These are phyloP conservation scores for Austroboletus eburneus DNA, from an alignment of 768 basidiomycete genomes.

Conservation along the genomic window DNA sequence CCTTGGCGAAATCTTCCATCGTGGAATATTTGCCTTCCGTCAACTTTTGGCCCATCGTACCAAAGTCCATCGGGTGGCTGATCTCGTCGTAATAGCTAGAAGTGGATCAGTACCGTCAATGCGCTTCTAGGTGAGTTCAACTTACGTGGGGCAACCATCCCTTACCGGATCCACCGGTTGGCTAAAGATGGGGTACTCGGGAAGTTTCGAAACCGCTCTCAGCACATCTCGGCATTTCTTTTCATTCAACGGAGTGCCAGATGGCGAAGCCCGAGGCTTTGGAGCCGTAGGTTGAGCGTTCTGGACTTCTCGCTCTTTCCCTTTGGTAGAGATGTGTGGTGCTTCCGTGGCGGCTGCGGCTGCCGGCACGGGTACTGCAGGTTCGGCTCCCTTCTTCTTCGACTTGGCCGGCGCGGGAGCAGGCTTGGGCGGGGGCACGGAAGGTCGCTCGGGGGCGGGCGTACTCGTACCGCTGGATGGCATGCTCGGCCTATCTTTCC, in stretches of 20 bases:
- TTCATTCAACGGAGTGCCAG: constrained; percentile 60
- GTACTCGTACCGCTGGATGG: constrained; percentile 38
- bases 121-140: constrained; percentile 12
- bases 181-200: constrained; percentile 70
- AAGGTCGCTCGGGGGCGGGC: constrained; percentile 35
- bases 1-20: constrained; percentile 79
- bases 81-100: constrained; percentile 90
- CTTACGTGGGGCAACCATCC: constrained; percentile 91
- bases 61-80: constrained; percentile 88
- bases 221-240: constrained; percentile 80
- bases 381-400: constrained; percentile 42
- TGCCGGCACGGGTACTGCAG: constrained; percentile 15
- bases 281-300: constrained; percentile 32
- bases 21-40: constrained; percentile 62
- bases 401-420: constrained; percentile 27
- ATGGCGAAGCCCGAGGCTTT: constrained; percentile 37
- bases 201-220: constrained; percentile 52
- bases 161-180: constrained; percentile 78
- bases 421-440: constrained; percentile 23
- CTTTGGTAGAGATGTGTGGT: constrained; percentile 51
- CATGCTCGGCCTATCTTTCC: constrained; percentile 42
- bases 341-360: constrained; percentile 17
- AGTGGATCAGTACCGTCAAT: neutral
- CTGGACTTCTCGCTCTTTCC: constrained; percentile 66
- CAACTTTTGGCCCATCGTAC: constrained; percentile 71